phyloP scores from a whole-genome alignment of 1,284 basidiomycete species.

The Moniliella sp. region DNA sequence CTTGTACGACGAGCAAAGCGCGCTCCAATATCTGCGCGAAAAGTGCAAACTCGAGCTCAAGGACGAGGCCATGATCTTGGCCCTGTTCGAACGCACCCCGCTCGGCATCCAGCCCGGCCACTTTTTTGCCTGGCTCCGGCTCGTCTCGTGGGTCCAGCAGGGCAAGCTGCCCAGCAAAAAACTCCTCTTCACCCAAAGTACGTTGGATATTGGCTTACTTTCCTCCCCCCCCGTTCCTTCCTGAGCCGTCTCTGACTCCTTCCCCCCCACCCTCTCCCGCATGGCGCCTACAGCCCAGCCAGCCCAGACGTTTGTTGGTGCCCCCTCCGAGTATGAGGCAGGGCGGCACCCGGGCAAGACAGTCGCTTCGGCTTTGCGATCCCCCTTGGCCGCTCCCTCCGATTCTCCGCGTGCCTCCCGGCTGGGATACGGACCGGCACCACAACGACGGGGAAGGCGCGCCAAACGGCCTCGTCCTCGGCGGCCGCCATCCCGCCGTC shows the following conservation, averaged over 20 bases:
- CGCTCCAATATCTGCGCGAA: constrained; percentile 20
- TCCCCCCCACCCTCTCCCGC: too few species aligned
- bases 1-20: constrained; percentile 26
- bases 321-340: background rate
- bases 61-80: constrained; percentile 27
- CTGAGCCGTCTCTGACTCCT: background rate
- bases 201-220: too few species aligned
- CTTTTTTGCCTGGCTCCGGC: constrained; percentile 27
- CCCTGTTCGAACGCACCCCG: constrained; percentile 27
- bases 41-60: constrained; percentile 22
- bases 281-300: background rate
- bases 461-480: background rate
- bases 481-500: too few species aligned
- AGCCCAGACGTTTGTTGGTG: background rate
- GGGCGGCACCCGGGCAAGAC: background rate
- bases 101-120: constrained; percentile 24
- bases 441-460: background rate
- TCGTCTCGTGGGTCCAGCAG: constrained; percentile 27
- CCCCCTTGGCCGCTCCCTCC: background rate
- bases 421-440: too few species aligned
- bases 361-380: too few species aligned
- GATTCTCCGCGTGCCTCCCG: background rate
- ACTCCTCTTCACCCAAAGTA: constrained; percentile 25
- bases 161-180: constrained; percentile 10
- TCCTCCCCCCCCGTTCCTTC: too few species aligned